Percentiles rank a stretch among this genome's conserved stretches.
Conservation (phyloP, 148 eudicot species). For the Spergularia marina region DNA sequence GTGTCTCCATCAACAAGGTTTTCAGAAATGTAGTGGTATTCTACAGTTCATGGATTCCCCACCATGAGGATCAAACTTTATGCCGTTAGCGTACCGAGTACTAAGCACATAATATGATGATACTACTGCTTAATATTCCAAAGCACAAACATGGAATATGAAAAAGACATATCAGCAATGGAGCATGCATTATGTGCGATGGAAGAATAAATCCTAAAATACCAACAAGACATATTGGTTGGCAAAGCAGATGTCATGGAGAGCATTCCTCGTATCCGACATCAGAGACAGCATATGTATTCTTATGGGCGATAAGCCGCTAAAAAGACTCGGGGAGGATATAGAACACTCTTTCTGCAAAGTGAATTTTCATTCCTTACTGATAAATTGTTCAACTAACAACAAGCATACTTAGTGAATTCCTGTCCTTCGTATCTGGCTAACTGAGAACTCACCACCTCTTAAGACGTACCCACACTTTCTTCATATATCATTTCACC, state of each 20-base stretch:
- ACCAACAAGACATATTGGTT: constrained; percentile 29
- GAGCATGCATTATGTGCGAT: background rate
- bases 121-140: constrained; percentile 36
- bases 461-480: constrained; percentile 10
- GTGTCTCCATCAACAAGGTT: constrained; percentile 21
- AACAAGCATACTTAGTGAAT: constrained; percentile 5
- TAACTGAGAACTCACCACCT: constrained; percentile 8
- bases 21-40: constrained; percentile 20
- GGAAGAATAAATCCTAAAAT: constrained; percentile 27
- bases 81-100: constrained; percentile 2
- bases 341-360: constrained; percentile 12
- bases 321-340: constrained; percentile 8
- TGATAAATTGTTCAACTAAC: background rate
- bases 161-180: constrained; percentile 28
- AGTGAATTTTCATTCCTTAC: constrained; percentile 19
- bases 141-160: constrained; percentile 26
- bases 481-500: background rate
- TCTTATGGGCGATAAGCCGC: constrained; percentile 10
- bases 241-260: constrained; percentile 26
- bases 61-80: no score
- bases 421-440: background rate
- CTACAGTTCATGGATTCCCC: constrained; percentile 12
- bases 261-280: constrained; percentile 22
- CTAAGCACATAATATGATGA: constrained; percentile 9
- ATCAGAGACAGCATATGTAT: constrained; percentile 22